Evolutionary conservation across 208 protist species (phyloP), one percentile per base, ranked within the genome.

Genomic region (Trypanosoma cruzi): DNA sequence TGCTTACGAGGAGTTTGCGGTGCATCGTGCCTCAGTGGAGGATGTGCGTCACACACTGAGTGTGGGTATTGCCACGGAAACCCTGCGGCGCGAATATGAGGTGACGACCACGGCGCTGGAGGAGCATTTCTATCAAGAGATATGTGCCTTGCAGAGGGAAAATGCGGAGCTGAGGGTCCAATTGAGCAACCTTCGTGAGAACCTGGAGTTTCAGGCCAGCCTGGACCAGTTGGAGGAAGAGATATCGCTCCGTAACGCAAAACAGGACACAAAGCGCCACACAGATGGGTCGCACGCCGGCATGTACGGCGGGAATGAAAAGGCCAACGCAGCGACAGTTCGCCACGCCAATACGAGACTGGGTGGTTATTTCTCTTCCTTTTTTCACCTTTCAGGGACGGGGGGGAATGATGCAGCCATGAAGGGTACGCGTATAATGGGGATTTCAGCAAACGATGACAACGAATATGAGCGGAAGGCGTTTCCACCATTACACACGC

Each of bases 191-290:
- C 71, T 89, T 1, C 73, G 72, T 16, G 79, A 89, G 22, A 62
- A 88, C 44, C 66, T 86, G 0, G 83, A 89, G 44, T 88, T 89
- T 63, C 68, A 75, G 57, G 58, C 56, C 4, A 88, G 64, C 40
- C 56, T 92, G 34, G 82, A 88, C 29, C 55, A 80, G 7, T 75
- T 75, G 26, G 80, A 92, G 36, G 68, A 54, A 10, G 60, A 67
- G 22, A 61, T 67, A 10, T 16, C 29, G 50, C n/a, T 36, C 20
- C 49, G 46, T 11, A 63, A 48, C 31, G 14, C 6, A 32, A 11
- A 48, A 28, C 63, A 68, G 34, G 7, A n/a, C 31, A 68, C 24
- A 20, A 31, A 22, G 13, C 34, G 4, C 6, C 59, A 32, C 28
- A 16, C 5, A 13, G 59, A 54, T 14, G 50, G 20, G 1, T 24